Base-by-base conservation (phyloP, 2,329 filamentous ascomycete genomes). In the Aspergillus clavatus region DNA sequence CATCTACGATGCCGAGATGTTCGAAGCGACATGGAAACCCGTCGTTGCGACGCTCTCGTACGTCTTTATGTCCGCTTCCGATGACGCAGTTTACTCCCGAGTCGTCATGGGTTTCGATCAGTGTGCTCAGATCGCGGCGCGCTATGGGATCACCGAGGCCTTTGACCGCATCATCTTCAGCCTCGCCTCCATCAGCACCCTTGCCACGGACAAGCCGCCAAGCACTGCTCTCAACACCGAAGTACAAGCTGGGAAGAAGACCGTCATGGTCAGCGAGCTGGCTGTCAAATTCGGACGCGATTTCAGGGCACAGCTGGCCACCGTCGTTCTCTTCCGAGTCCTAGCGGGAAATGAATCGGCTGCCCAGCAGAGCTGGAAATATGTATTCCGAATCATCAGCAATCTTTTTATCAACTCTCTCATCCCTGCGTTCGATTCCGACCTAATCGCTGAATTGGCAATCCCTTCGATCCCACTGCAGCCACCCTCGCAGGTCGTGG, bases 61-160 rank as follows among this genome's bases (percentile, higher is more conserved):
- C 62, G 93, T 98, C 3, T 98, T 98, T 72, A 95, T 97, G 85
- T 97, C 91, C 27, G 94, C 94, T 12, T 95, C 89, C 0, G 94
- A 98, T 61, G 93, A 98, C 65, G 82, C 91, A 0, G 93, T 98
- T 3, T 98, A 95, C 63, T 88, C 88, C 27, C 82, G 93, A 48
- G 87, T 98, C 14, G 89, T 97, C 22, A 87, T 87, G 38, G 93
- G 93, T 1, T 98, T 98, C 60, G 89, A 95, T 58, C 91, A 98
- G 66, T 97, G 91, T 65, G 90, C 93, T 14, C 85, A 88, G 48
- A 95, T 98, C 54, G 91, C 93, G 5, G 83, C 88, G 6, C 87
- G 83, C 60, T 91, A 96, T 66, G 80, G 80, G 10, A 77, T 95
- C 57, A 86, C 80, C 1, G 90, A 95, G 55, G 90, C 88, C 26